phyloP scores from a whole-genome alignment of 352 stramenopile genomes.

The Thalassiosira ordinaria region DNA sequence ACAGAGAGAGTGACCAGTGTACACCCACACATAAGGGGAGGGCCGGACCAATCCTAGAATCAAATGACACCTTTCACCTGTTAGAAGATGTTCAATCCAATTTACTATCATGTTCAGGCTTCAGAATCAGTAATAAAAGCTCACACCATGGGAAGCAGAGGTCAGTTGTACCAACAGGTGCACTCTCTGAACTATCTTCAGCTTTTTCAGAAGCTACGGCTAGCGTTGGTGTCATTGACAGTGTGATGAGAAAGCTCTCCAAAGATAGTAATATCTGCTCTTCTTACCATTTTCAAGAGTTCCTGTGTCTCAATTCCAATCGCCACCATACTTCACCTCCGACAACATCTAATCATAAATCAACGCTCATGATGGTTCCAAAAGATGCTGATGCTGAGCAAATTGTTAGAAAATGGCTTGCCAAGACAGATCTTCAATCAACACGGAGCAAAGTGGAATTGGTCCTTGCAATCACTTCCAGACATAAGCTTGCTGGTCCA shows the following conservation, averaged over 20 bases:
- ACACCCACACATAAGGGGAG: slow-evolving; percentile 3
- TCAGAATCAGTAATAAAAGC: not conserved
- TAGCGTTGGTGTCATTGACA: slow-evolving; percentile 27
- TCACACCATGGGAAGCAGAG: not conserved
- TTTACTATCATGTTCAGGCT: slow-evolving; percentile 23
- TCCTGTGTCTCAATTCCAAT: slow-evolving; percentile 32
- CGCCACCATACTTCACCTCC: not conserved
- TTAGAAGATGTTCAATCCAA: slow-evolving; percentile 37
- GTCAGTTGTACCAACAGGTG: not conserved
- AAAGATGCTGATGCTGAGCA: slow-evolving; percentile 29
- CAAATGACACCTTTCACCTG: slow-evolving; percentile 24
- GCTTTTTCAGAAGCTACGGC: slow-evolving; percentile 11
- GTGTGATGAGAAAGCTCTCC: slow-evolving; percentile 45
- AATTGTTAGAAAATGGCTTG: slow-evolving; percentile 41
- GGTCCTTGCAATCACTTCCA: slow-evolving; percentile 23
- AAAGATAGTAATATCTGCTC: slow-evolving; percentile 40
- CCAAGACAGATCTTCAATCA: slow-evolving; percentile 9
- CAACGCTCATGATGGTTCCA: slow-evolving; percentile 4
- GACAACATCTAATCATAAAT: slow-evolving; percentile 3
- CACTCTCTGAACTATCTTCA: slow-evolving; percentile 29
- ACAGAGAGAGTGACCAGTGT: slow-evolving; percentile 17
- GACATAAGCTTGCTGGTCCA: slow-evolving; percentile 35
- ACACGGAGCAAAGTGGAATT: slow-evolving; percentile 21
- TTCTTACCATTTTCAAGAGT: slow-evolving; percentile 44
- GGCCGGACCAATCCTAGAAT: not conserved